Percentiles rank a stretch among this genome's conserved stretches.
Conservation (phyloP, 768 basidiomycete species). For the Boletus pseudopeckii region DNA sequence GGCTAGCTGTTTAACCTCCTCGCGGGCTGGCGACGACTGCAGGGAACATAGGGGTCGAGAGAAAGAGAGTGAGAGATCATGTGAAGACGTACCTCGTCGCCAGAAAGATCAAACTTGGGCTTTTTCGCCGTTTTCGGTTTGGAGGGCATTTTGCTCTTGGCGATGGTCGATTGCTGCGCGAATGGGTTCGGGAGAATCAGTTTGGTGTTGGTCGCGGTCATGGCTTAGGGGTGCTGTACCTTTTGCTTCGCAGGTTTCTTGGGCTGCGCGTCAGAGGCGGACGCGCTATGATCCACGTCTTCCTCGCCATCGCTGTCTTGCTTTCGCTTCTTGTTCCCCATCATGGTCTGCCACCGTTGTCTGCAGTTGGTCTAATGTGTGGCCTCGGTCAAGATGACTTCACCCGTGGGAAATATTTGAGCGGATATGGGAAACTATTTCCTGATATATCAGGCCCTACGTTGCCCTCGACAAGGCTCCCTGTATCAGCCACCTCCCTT, state of each 20-base stretch:
- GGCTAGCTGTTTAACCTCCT: background rate
- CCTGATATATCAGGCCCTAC: constrained; percentile 33
- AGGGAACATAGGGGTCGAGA: constrained; percentile 16
- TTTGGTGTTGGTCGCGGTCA: background rate
- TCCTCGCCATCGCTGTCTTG: constrained; percentile 1
- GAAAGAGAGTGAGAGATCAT: background rate
- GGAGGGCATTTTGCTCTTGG: constrained; percentile 14
- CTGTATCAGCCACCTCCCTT: constrained; percentile 5
- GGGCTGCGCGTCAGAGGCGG: constrained; percentile 15
- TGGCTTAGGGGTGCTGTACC: constrained; percentile 1
- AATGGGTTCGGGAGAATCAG: background rate
- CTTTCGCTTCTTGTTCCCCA: constrained; percentile 1
- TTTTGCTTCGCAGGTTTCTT: constrained; percentile 10
- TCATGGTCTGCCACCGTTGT: background rate
- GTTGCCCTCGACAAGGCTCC: constrained; percentile 20
- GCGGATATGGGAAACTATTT: constrained; percentile 21
- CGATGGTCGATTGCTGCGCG: background rate
- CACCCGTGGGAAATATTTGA: background rate
- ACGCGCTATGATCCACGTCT: constrained; percentile 4
- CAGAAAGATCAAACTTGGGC: constrained; percentile 23
- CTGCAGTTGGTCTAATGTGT: too few species aligned
- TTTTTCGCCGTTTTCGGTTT: constrained; percentile 35
- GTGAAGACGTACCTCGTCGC: constrained; percentile 8
- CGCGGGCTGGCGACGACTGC: constrained; percentile 13
- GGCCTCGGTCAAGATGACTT: background rate